A percentile compares a stretch with the other conserved stretches of the same genome.
phyloP scores from a whole-genome alignment of 1,284 basidiomycete genomes.

The Meira miltonrushii region DNA sequence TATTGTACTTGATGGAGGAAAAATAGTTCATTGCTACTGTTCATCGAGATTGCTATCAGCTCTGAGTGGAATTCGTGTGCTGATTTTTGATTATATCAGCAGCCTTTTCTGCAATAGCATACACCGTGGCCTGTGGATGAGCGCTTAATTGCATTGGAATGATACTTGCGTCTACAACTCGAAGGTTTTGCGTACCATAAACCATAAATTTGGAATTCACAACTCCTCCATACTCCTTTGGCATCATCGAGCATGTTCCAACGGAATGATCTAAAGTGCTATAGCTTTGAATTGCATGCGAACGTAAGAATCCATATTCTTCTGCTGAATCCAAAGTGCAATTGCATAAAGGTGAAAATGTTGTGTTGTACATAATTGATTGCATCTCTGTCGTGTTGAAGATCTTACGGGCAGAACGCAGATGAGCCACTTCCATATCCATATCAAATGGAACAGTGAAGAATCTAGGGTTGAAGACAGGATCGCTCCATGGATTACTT shows the following conservation, averaged over 20 bases:
- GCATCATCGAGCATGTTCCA: constrained; percentile 64
- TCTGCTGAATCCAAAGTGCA: constrained; percentile 32
- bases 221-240: constrained; percentile 59
- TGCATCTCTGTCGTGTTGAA: constrained; percentile 32
- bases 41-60: background rate
- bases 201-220: constrained; percentile 50
- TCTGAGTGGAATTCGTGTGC: background rate
- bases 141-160: constrained; percentile 33
- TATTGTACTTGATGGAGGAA: background rate
- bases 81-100: constrained; percentile 16
- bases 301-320: constrained; percentile 45
- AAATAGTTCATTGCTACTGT: background rate
- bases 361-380: constrained; percentile 17
- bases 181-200: constrained; percentile 48
- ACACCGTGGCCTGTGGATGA: constrained; percentile 31
- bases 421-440: constrained; percentile 46
- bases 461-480: constrained; percentile 8
- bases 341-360: constrained; percentile 48
- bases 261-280: constrained; percentile 56
- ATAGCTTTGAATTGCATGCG: constrained; percentile 45
- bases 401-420: constrained; percentile 42
- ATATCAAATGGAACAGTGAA: constrained; percentile 52
- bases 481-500: background rate
- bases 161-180: constrained; percentile 39
- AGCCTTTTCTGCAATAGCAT: constrained; percentile 35